A percentile compares a stretch with the other conserved stretches of the same genome.
Conservation (phyloP, 306 rosid species). For the Castanea sativa region DNA sequence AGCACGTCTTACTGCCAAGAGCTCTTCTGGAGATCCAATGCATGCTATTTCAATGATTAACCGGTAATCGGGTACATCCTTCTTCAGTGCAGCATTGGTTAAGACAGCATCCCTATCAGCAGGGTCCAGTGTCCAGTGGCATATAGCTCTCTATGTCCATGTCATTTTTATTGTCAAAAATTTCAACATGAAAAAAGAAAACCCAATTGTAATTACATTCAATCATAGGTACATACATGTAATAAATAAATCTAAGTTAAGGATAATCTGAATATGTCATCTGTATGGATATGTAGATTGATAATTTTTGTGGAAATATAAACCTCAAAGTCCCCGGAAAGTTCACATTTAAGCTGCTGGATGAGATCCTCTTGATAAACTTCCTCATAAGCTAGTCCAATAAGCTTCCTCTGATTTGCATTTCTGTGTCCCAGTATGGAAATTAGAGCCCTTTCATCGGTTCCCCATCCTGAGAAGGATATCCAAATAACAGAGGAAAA, state of each 20-base stretch:
- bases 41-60: constrained; percentile 44
- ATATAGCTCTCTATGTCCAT: constrained; percentile 38
- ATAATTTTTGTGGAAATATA: not conserved
- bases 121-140: constrained; percentile 54
- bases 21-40: constrained; percentile 42
- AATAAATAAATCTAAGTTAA: not conserved
- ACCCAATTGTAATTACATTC: not conserved
- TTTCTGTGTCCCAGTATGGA: constrained; percentile 47
- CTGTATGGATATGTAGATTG: too few relatives aligned
- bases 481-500: not conserved
- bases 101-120: constrained; percentile 48
- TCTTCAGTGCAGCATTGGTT: constrained; percentile 31
- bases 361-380: constrained; percentile 51
- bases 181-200: not conserved
- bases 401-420: constrained; percentile 45
- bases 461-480: constrained; percentile 43
- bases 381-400: constrained; percentile 45
- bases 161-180: not conserved
- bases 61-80: constrained; percentile 29
- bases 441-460: constrained; percentile 42
- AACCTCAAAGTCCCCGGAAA: constrained; percentile 54
- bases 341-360: constrained; percentile 47
- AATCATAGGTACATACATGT: not conserved
- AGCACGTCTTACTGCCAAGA: constrained; percentile 39
- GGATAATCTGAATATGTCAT: not conserved